These are phyloP conservation scores for Rhizoctonia solani DNA, from an alignment of 1,284 basidiomycete genomes.

Conservation along the genomic window DNA sequence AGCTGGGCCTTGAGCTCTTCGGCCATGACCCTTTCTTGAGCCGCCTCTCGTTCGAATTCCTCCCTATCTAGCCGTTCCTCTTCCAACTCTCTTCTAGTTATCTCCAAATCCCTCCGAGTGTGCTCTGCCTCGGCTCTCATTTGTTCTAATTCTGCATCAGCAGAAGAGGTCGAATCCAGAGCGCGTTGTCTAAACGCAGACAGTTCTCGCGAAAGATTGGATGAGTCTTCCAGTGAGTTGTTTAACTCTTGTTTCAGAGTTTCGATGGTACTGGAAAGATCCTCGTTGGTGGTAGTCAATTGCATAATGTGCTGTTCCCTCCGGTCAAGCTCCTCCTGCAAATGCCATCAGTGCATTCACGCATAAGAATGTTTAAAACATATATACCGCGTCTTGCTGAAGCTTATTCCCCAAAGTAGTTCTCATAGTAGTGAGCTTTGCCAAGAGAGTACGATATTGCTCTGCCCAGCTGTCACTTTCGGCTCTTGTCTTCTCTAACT, in stretches of 20 bases:
- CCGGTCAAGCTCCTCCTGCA: conserved; percentile 93
- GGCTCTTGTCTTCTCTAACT: conserved; percentile 52
- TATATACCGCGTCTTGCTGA: conserved; percentile 91
- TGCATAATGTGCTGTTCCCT: conserved; percentile 80
- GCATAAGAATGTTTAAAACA: neutral
- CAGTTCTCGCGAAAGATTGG: conserved; percentile 69
- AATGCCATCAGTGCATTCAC: neutral
- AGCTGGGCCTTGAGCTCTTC: conserved; percentile 67
- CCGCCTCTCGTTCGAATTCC: conserved; percentile 81
- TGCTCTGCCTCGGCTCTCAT: conserved; percentile 74
- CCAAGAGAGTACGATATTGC: conserved; percentile 85
- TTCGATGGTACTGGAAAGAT: conserved; percentile 68
- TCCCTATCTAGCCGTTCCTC: conserved; percentile 81
- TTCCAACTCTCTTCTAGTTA: conserved; percentile 81
- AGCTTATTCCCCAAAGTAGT: conserved; percentile 92
- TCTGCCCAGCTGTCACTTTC: conserved; percentile 85
- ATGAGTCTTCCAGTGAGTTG: conserved; percentile 71
- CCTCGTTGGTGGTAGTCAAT: conserved; percentile 74
- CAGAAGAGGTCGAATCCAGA: conserved; percentile 36
- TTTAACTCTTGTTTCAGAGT: conserved; percentile 80
- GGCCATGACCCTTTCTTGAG: conserved; percentile 70
- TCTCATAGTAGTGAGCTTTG: conserved; percentile 91
- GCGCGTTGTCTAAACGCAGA: conserved; percentile 59
- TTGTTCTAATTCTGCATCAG: conserved; percentile 59
- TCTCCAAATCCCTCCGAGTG: conserved; percentile 63